These are phyloP conservation scores for Bryopsis sp. DNA, from an alignment of 139 green algal genomes.

Conservation along the genomic window DNA sequence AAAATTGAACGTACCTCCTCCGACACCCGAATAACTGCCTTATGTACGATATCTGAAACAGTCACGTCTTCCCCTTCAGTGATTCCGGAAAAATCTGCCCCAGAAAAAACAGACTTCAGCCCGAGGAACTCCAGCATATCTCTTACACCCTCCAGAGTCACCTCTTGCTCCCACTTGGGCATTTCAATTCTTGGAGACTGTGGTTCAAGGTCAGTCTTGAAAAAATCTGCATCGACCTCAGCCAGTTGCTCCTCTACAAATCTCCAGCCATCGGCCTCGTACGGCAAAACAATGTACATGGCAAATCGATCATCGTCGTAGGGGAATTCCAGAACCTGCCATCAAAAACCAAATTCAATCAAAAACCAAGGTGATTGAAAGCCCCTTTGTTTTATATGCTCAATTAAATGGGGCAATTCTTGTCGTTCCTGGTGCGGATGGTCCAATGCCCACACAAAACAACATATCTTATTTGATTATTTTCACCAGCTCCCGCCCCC, in stretches of 20 bases:
- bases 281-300: constrained; percentile 4
- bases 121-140: not conserved
- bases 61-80: not conserved
- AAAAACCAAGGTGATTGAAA: no score
- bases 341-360: no score
- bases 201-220: not conserved
- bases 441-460: no score
- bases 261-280: not conserved
- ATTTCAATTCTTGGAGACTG: not conserved
- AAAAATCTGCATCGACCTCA: constrained; percentile 1
- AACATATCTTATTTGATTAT: no score
- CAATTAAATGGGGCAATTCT: no score
- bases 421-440: no score
- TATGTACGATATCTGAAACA: not conserved
- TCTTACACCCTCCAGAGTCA: not conserved
- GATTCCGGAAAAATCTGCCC: no score
- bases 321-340: not conserved
- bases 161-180: constrained; percentile 14
- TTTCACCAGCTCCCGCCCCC: no score
- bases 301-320: not conserved
- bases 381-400: no score
- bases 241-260: no score
- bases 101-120: not conserved
- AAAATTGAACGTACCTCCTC: constrained; percentile 13
- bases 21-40: not conserved